Conservation (phyloP, 2,329 filamentous ascomycete species). For the Emergomyces pasteurianus region DNA sequence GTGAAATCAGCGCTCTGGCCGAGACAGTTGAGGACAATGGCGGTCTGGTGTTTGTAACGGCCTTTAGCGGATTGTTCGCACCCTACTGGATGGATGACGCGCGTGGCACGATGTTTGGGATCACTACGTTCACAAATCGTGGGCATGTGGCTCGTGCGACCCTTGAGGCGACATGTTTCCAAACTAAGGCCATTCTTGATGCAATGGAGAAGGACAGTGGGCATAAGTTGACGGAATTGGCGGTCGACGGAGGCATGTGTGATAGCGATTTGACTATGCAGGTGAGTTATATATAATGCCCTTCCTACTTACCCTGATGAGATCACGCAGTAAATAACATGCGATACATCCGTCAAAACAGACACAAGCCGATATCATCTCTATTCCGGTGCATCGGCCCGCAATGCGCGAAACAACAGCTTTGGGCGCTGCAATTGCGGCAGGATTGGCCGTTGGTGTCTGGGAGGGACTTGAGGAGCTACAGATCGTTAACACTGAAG, state of each 20-base stretch:
- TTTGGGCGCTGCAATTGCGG: conserved; percentile 78
- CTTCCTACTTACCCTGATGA: neutral
- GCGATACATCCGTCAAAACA: conserved; percentile 17
- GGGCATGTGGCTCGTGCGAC: conserved; percentile 83
- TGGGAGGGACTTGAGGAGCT: conserved; percentile 68
- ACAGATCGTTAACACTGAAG: conserved; percentile 57
- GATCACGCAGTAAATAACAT: neutral
- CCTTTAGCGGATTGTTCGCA: conserved; percentile 81
- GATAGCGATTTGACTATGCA: conserved; percentile 86
- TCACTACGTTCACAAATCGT: conserved; percentile 73
- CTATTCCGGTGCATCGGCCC: conserved; percentile 72
- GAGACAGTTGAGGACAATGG: conserved; percentile 62
- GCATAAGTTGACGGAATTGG: conserved; percentile 60
- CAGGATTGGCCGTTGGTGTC: conserved; percentile 66
- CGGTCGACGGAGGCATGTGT: conserved; percentile 82
- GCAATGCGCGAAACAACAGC: conserved; percentile 86
- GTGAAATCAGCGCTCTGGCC: conserved; percentile 53
- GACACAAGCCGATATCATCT: conserved; percentile 77
- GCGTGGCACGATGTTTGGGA: conserved; percentile 72
- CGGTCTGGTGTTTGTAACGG: conserved; percentile 76
- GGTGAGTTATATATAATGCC: conserved; percentile 25
- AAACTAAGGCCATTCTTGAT: conserved; percentile 82
- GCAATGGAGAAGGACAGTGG: conserved; percentile 83
- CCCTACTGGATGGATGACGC: conserved; percentile 95
- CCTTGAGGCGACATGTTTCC: conserved; percentile 82